A percentile compares a stretch with the other conserved stretches of the same genome.
These are phyloP conservation scores for Sonneratia alba DNA, from an alignment of 345 rosid species.

Conservation along the genomic window DNA sequence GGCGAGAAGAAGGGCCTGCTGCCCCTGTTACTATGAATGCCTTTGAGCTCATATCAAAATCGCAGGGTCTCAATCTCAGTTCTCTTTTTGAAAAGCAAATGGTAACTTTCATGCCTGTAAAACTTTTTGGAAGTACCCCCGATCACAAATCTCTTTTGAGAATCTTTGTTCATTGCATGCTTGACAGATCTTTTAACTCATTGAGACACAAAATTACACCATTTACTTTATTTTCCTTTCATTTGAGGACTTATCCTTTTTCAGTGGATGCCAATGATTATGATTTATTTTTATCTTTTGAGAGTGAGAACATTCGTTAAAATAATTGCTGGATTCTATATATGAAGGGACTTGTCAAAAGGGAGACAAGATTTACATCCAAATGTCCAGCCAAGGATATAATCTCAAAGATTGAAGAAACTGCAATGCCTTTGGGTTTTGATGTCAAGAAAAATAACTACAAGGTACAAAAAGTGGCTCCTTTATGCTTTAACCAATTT, in stretches of 20 bases:
- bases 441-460: slow-evolving; percentile 84
- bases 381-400: slow-evolving; percentile 80
- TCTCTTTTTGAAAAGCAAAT: slow-evolving; percentile 90
- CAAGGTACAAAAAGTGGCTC: slow-evolving; percentile 42
- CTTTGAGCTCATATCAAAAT: slow-evolving; percentile 90
- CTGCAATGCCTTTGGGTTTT: slow-evolving; percentile 87
- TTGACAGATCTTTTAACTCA: background rate
- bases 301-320: background rate
- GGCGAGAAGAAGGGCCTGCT: slow-evolving; percentile 55
- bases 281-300: background rate
- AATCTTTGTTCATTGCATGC: background rate
- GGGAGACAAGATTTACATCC: slow-evolving; percentile 89
- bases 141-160: background rate
- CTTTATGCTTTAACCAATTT: background rate
- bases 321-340: background rate
- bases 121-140: background rate
- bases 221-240: too few species aligned
- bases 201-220: too few species aligned
- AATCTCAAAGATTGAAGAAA: slow-evolving; percentile 74
- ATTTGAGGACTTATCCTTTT: background rate
- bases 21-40: slow-evolving; percentile 92
- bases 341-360: slow-evolving; percentile 73
- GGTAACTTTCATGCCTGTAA: slow-evolving; percentile 31
- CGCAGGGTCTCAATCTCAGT: slow-evolving; percentile 95
- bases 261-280: background rate